Conservation (phyloP, 495 filamentous ascomycete genomes). For the Massariosphaeria phaeospora region DNA sequence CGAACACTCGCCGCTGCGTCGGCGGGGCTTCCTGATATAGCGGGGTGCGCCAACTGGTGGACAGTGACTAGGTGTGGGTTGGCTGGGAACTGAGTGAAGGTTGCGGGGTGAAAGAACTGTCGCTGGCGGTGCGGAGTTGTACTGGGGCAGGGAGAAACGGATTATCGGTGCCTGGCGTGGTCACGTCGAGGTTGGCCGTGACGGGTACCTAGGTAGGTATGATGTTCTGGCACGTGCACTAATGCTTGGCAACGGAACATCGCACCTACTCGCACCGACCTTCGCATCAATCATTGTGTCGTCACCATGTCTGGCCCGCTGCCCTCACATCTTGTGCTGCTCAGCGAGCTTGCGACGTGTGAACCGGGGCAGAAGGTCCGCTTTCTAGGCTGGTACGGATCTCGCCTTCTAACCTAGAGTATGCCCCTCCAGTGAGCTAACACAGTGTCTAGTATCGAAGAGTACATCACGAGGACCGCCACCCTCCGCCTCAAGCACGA, state of each 20-base stretch:
- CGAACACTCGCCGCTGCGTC: neutral
- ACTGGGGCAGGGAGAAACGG: no score
- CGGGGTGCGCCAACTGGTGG: slow-evolving; percentile 1
- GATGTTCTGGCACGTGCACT: slow-evolving; percentile 25
- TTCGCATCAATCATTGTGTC: slow-evolving; percentile 6
- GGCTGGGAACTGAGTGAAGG: no score
- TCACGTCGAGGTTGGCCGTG: neutral
- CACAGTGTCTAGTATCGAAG: slow-evolving; percentile 57
- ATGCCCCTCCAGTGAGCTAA: no score
- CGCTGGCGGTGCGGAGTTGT: no score
- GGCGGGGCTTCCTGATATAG: neutral
- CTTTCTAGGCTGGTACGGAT: slow-evolving; percentile 81
- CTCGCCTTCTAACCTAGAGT: slow-evolving; percentile 18
- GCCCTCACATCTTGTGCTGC: slow-evolving; percentile 62
- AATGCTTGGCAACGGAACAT: slow-evolving; percentile 18
- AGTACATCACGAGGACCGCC: slow-evolving; percentile 58
- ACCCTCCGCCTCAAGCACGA: slow-evolving; percentile 63
- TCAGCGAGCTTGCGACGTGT: slow-evolving; percentile 55
- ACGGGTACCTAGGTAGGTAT: slow-evolving; percentile 4
- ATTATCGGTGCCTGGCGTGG: slow-evolving; percentile 1
- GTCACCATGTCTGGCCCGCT: slow-evolving; percentile 45
- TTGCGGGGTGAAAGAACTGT: no score
- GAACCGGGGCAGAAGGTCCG: slow-evolving; percentile 69
- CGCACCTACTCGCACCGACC: neutral
- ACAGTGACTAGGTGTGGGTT: no score